Conservation (phyloP, 2,329 filamentous ascomycete species). For the Epichloe brachyelytri region DNA sequence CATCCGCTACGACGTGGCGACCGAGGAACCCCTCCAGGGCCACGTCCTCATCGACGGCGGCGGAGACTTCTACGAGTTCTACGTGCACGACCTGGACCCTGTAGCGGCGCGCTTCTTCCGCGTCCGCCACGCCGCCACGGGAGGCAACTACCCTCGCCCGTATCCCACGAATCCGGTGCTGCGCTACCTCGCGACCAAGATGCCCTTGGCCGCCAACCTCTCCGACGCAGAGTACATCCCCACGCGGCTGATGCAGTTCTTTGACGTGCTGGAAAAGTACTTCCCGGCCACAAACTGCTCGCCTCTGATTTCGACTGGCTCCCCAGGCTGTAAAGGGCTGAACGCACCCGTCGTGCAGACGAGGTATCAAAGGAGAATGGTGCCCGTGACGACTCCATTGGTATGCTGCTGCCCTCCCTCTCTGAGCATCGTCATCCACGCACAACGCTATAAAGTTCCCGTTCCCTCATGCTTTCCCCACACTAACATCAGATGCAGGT, state of each 20-base stretch:
- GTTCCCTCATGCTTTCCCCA: no score
- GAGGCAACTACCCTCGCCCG: conserved; percentile 49
- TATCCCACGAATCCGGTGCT: conserved; percentile 40
- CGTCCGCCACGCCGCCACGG: conserved; percentile 66
- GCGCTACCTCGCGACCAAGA: conserved; percentile 45
- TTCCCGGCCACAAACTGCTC: conserved; percentile 80
- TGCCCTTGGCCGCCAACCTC: conserved; percentile 65
- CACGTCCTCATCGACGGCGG: conserved; percentile 72
- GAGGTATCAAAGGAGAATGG: conserved; percentile 71
- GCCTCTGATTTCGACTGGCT: conserved; percentile 84
- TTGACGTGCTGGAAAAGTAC: conserved; percentile 73
- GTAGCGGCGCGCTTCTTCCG: conserved; percentile 71
- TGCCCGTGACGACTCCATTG: conserved; percentile 80
- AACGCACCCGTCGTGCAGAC: conserved; percentile 97
- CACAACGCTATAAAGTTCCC: neutral
- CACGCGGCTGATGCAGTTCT: conserved; percentile 91
- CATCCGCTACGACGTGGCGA: conserved; percentile 76
- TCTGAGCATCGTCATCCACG: neutral
- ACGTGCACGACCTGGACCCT: conserved; percentile 67
- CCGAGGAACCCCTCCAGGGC: conserved; percentile 75
- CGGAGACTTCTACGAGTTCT: conserved; percentile 94
- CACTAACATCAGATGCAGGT: conserved; percentile 39
- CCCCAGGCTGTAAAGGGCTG: conserved; percentile 63
- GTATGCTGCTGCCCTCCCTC: conserved; percentile 31
- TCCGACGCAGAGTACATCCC: conserved; percentile 86